Evolutionary conservation across 78 protist genomes (phyloP), one percentile per base, ranked within the genome.

Genomic region (Planoprotostelium fungivorum): DNA sequence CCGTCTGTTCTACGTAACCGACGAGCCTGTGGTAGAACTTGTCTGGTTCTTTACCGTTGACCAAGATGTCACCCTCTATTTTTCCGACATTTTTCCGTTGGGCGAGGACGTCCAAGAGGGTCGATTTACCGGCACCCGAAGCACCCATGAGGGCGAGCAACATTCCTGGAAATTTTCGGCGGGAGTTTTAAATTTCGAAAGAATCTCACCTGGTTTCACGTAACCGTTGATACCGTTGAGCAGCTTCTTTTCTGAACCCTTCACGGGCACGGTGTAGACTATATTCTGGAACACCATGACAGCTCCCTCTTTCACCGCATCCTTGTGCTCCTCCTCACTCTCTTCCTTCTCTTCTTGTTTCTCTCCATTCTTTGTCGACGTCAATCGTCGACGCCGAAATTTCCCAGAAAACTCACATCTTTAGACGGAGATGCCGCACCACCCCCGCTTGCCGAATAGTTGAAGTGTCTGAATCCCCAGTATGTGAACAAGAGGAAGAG

Each of bases 121-220:
- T 94, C 37, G 96, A 85, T 86, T 95, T 95, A 63, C 97, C 97
- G 73, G 96, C 90, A 84, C 97, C 97, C 36, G 94, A 88, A 37
- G 96, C 95, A 36, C 97, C 97, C 96, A 94, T 94, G 36, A 94
- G 37, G 35, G 96, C 96, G 28, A 94, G 35, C 0, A 92, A 35
- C 95, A 92, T 92, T 35, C 95, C 95, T 51, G 16, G 73, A 51
- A 51, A 25, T 51, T 51, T 51, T 51, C 73, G 16, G 5, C 73
- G 73, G 73, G 16, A 51, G 16, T 51, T 51, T 5, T 51, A 51
- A 51, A 51, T 51, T 51, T 51, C 73, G 5, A 25, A 5, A 16
- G 16, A 51, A 51, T 51, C 73, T 51, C 73, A 51, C 73, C 73
- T 0, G 95, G 95, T 35, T 93, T 93, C 31, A 93, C 95, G 35